A percentile compares a stretch with the other conserved stretches of the same genome.
Conservation (phyloP, 805 yeast species). For the Candida verbasci region DNA sequence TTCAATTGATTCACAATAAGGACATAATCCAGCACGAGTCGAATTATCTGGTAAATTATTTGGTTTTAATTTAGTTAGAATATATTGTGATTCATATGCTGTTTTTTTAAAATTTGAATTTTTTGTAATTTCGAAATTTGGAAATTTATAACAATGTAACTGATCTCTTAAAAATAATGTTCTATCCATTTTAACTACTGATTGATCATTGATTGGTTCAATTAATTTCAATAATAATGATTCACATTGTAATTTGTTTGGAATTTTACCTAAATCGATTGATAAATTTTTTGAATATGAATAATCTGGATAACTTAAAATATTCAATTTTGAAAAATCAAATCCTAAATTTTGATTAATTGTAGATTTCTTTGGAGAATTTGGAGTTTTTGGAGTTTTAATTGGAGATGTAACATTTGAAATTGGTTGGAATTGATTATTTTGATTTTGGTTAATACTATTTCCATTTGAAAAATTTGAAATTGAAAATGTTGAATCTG, state of each 20-base stretch:
- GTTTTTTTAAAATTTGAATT: conserved; percentile 9
- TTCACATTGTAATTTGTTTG: conserved; percentile 4
- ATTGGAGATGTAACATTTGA: conserved; percentile 5
- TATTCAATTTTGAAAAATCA: conserved; percentile 7
- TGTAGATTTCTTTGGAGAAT: not conserved
- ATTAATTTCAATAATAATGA: conserved; percentile 6
- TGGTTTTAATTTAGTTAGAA: conserved; percentile 3
- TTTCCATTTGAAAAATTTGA: conserved; percentile 3
- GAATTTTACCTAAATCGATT: not conserved
- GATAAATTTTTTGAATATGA: conserved; percentile 2
- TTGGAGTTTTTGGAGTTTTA: conserved; percentile 4
- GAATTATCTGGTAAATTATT: conserved; percentile 7
- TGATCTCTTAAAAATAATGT: conserved; percentile 4
- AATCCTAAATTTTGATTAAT: not conserved
- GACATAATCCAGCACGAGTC: conserved; percentile 22
- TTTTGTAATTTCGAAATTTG: conserved; percentile 6
- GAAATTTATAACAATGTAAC: not conserved
- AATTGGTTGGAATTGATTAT: not conserved
- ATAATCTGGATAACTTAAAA: conserved; percentile 5
- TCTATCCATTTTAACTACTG: conserved; percentile 6
- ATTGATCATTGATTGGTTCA: conserved; percentile 3
- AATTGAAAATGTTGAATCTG: not conserved
- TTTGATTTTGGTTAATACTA: not conserved
- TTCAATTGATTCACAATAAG: conserved; percentile 25
- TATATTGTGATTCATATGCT: conserved; percentile 8